Base-by-base conservation (phyloP, 2,329 filamentous ascomycete genomes). In the Dothideomycetes sp. region DNA sequence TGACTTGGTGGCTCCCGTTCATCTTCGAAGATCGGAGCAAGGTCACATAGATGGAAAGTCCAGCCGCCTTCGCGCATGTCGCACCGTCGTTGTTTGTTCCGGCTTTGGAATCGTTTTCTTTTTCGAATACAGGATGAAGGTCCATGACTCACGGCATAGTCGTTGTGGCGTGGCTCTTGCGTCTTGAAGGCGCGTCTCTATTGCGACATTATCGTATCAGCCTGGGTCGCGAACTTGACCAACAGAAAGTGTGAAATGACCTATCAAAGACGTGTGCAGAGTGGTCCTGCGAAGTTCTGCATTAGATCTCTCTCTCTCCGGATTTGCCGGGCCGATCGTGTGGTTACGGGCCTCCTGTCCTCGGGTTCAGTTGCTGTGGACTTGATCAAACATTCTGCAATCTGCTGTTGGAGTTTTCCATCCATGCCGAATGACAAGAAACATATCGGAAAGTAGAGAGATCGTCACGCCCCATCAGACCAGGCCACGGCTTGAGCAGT, bases 321-420 rank as follows among this genome's bases (percentile, higher is more conserved):
- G 37, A 25, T 33, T 29, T 32, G 15, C 37, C 37, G 37, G 37
- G 30, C 37, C 37, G 29, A 40, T 16, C 37, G 22, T 28, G 32
- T 40, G 32, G 37, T 40, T 33, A 40, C 29, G 37, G 37, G 29
- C 16, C 20, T 40, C n/a, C 20, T 40, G 29, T 40, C 22, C n/a
- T 40, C 29, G 37, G 37, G 33, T 40, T 29, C 28, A 40, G 29
- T 40, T 27, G 20, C 29, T 40, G 28, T 40, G 29, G 37, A 40
- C 37, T 22, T 40, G 37, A 40, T n/a, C 37, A 40, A 40, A 40
- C 37, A 40, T 40, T 40, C 37, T 40, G 29, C 22, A 17, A 15
- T 40, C 22, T 40, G 32, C 27, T 10, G 32, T 15, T 33, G 37
- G 28, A 33, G 32, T 10, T 40, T n/a, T 32, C 22, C 22, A 25